Evolutionary conservation across 163 green algal species (phyloP), one percentile per base, ranked within the genome.

Genomic region (Trebouxia gelatinosa): DNA sequence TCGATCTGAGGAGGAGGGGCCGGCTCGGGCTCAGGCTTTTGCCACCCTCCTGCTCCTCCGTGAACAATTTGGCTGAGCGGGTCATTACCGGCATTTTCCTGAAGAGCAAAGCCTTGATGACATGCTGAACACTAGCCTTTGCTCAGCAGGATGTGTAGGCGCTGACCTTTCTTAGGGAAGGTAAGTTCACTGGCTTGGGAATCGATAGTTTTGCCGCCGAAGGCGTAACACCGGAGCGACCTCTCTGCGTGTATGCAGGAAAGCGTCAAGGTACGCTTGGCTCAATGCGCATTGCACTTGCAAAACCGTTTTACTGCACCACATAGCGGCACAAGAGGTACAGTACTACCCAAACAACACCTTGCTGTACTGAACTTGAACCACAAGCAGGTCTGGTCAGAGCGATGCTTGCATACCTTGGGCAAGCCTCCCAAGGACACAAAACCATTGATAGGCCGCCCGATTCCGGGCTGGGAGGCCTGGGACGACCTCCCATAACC

Each of bases 121-220:
- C n/a, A n/a, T n/a, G n/a, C n/a, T n/a, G n/a, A n/a, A n/a, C n/a
- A n/a, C n/a, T n/a, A n/a, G n/a, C n/a, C n/a, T n/a, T n/a, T n/a
- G n/a, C n/a, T n/a, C n/a, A n/a, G n/a, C n/a, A n/a, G n/a, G n/a
- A n/a, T n/a, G n/a, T n/a, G n/a, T n/a, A n/a, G n/a, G 4, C 26
- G 39, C 87, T 6, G 54, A 92, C 92, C 89, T 97, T 96, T 81
- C 91, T 93, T 26, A 96, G 85, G 3, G 92, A 96, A 0, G 92
- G 92, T 2, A 97, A 84, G 82, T 97, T 96, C 35, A 97, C 91
- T 35, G 92, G 92, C 74, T 92, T 92, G 6, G 92, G 92, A 9
- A 97, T 88, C 23, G 89, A 84, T 2, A 97, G 84, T 85, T 97
- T 97, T 34, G 37, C 68, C 46, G 70, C 34, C n/a, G 70, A 61